These are phyloP conservation scores for Neurospora sp. DNA, from an alignment of 495 filamentous ascomycete species.

Conservation along the genomic window DNA sequence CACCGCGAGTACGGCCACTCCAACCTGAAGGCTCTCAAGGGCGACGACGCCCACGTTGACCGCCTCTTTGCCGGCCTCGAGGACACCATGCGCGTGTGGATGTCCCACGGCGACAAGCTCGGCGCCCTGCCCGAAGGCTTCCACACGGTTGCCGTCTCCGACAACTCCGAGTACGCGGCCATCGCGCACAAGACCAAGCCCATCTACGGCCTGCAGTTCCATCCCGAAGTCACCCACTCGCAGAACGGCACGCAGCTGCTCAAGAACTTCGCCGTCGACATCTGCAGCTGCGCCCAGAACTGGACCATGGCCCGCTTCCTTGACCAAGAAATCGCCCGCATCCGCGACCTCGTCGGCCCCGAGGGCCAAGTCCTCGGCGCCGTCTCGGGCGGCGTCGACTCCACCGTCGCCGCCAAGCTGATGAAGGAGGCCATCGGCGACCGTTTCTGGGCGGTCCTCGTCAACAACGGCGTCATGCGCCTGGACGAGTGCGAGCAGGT, in stretches of 20 bases:
- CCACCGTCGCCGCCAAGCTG: slow-evolving; percentile 77
- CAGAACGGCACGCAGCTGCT: slow-evolving; percentile 54
- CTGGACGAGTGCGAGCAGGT: slow-evolving; percentile 76
- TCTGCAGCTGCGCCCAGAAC: slow-evolving; percentile 62
- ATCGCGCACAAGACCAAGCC: slow-evolving; percentile 66
- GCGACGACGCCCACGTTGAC: slow-evolving; percentile 49
- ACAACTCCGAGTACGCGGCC: slow-evolving; percentile 65
- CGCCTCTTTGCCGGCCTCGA: slow-evolving; percentile 61
- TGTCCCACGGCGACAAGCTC: slow-evolving; percentile 86
- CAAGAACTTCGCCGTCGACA: slow-evolving; percentile 69
- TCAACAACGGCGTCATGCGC: slow-evolving; percentile 80
- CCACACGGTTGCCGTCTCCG: slow-evolving; percentile 58
- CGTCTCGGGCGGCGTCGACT: slow-evolving; percentile 86
- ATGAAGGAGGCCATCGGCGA: slow-evolving; percentile 63
- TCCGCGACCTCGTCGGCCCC: slow-evolving; percentile 65
- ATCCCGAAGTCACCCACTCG: slow-evolving; percentile 75
- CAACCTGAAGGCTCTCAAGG: slow-evolving; percentile 34
- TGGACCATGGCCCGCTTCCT: slow-evolving; percentile 82
- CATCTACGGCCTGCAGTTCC: slow-evolving; percentile 72
- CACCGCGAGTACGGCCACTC: slow-evolving; percentile 37
- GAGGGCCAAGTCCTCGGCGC: slow-evolving; percentile 77
- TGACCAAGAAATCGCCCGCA: slow-evolving; percentile 65
- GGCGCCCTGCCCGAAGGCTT: slow-evolving; percentile 61
- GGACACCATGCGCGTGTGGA: slow-evolving; percentile 57
- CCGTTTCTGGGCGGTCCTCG: slow-evolving; percentile 79